Percentiles rank a stretch among this genome's conserved stretches.
Conservation (phyloP, 176 grass and related monocot genomes). For the Oryza meridionalis region DNA sequence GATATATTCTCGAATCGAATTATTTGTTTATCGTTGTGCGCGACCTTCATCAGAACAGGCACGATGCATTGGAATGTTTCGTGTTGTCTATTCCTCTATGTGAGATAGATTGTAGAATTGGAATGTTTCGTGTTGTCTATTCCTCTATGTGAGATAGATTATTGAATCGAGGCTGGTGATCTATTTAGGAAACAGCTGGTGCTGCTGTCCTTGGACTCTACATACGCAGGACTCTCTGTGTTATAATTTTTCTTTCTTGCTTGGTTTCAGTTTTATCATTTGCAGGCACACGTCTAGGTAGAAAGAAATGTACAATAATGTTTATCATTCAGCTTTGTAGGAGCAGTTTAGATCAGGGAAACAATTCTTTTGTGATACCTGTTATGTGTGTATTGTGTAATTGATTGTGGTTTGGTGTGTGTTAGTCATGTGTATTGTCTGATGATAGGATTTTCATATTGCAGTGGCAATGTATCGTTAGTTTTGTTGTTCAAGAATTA, state of each 20-base stretch:
- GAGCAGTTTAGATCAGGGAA: no score
- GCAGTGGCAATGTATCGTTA: no score
- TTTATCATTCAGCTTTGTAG: no score
- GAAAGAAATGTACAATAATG: neutral
- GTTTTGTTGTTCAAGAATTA: neutral
- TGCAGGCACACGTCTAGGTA: neutral
- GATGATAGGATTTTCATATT: neutral
- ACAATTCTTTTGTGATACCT: neutral
- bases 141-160: neutral
- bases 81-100: neutral
- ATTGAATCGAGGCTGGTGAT: neutral
- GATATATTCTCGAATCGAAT: neutral
- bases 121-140: neutral
- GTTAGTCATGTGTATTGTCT: neutral
- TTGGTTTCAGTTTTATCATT: neutral
- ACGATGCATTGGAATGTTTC: neutral
- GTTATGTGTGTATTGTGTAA: neutral
- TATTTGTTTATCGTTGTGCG: neutral
- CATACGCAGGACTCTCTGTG: neutral
- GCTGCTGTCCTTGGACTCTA: no score
- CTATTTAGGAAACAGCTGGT: neutral
- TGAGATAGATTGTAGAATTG: neutral
- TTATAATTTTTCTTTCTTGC: neutral
- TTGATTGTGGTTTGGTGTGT: neutral
- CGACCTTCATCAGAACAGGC: neutral